Evolutionary conservation across 2,329 filamentous ascomycete species (phyloP).

Genomic region (Bipolaris bicolor): DNA sequence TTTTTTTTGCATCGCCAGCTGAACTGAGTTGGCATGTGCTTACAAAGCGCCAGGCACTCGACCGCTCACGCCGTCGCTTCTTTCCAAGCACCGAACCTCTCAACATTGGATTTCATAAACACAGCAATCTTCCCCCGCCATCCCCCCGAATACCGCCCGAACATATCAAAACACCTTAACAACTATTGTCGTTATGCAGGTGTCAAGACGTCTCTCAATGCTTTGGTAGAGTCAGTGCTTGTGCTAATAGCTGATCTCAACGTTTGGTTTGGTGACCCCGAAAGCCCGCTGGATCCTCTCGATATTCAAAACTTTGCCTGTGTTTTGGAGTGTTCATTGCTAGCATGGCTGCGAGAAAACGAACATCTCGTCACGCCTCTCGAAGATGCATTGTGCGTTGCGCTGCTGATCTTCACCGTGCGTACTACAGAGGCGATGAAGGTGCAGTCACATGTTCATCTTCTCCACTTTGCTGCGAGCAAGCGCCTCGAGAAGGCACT

Average conservation of each 20-base stretch:
- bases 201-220: constrained; percentile 37
- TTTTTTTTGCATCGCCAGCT: constrained; percentile 16
- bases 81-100: constrained; percentile 42
- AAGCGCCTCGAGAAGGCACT: constrained; percentile 44
- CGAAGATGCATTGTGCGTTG: constrained; percentile 45
- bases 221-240: constrained; percentile 37
- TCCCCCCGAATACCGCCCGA: constrained; percentile 38
- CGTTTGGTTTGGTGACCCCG: constrained; percentile 39
- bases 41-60: constrained; percentile 50
- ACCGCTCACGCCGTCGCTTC: constrained; percentile 47
- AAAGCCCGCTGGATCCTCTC: constrained; percentile 42
- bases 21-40: constrained; percentile 41
- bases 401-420: constrained; percentile 46
- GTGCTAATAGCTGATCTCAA: constrained; percentile 47
- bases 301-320: constrained; percentile 48
- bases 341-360: constrained; percentile 42
- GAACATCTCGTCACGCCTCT: constrained; percentile 35
- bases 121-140: constrained; percentile 36
- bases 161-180: constrained; percentile 38
- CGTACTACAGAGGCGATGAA: constrained; percentile 44
- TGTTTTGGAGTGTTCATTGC: constrained; percentile 40
- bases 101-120: constrained; percentile 38
- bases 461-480: constrained; percentile 42
- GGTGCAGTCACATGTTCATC: constrained; percentile 30
- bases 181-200: constrained; percentile 39